Percentiles rank a stretch among this genome's conserved stretches.
Conservation (phyloP, 495 filamentous ascomycete species). For the Penicillium nucicola region DNA sequence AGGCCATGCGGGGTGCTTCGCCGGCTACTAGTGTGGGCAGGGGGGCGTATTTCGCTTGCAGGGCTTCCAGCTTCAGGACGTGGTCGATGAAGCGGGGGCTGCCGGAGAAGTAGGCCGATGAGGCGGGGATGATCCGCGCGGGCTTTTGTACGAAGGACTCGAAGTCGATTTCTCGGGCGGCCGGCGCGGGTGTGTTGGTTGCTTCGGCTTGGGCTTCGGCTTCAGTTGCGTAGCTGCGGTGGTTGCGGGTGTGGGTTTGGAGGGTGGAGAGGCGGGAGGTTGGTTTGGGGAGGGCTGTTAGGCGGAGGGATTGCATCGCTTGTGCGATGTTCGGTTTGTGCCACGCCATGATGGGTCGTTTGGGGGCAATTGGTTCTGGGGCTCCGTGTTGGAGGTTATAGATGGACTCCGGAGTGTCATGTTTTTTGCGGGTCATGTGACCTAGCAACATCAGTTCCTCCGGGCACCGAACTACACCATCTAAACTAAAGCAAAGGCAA, state of each 20-base stretch:
- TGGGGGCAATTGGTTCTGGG: conserved; percentile 1
- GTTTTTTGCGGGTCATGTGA: conserved; percentile 20
- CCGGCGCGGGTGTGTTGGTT: conserved; percentile 10
- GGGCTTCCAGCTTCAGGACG: conserved; percentile 65
- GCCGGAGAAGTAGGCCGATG: conserved; percentile 90
- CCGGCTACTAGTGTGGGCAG: conserved; percentile 63
- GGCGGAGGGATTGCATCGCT: conserved; percentile 38
- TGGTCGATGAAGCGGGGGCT: conserved; percentile 83
- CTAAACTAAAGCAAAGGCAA: no score
- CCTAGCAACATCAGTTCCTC: conserved; percentile 3
- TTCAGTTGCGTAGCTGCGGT: conserved; percentile 34
- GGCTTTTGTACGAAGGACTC: conserved; percentile 22
- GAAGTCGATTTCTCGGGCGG: conserved; percentile 49
- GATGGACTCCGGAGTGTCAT: conserved; percentile 1
- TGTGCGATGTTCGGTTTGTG: conserved; percentile 34
- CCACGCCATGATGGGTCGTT: conserved; percentile 31
- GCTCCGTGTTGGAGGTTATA: conserved; percentile 1
- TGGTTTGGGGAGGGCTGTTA: conserved; percentile 17
- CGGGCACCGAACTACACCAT: neutral
- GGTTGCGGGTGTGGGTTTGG: conserved; percentile 20
- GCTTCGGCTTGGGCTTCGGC: conserved; percentile 14
- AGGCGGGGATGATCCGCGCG: conserved; percentile 75
- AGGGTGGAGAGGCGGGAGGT: conserved; percentile 3
- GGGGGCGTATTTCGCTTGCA: conserved; percentile 65
- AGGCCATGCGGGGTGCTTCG: conserved; percentile 74